These are phyloP conservation scores for Tuber calosporum DNA, from an alignment of 495 filamentous ascomycete species.

Conservation along the genomic window DNA sequence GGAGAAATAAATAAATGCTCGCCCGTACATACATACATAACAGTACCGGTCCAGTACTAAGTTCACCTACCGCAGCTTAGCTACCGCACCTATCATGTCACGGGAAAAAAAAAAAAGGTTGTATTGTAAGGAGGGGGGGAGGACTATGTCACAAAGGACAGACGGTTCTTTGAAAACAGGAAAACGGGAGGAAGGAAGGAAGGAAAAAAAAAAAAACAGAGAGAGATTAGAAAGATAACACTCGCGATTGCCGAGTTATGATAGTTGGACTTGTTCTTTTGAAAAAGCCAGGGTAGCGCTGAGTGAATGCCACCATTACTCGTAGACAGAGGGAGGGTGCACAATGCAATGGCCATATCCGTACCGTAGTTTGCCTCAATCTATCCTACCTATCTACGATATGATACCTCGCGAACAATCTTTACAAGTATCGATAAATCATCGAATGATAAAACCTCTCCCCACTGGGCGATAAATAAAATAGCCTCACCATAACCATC, in stretches of 20 bases:
- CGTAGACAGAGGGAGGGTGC: background rate
- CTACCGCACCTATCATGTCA: constrained; percentile 1
- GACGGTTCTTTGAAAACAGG: background rate
- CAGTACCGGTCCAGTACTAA: too few relatives aligned
- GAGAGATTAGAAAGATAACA: background rate
- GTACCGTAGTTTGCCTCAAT: too few relatives aligned
- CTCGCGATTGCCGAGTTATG: constrained; percentile 2
- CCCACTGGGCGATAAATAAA: background rate
- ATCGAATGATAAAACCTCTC: background rate
- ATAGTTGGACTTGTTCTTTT: background rate
- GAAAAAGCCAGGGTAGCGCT: background rate
- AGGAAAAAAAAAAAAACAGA: background rate
- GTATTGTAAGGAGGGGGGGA: background rate
- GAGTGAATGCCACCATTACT: background rate
- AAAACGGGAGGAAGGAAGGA: background rate
- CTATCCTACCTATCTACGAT: background rate
- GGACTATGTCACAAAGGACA: background rate
- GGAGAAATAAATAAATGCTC: constrained; percentile 6
- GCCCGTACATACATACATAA: constrained; percentile 2
- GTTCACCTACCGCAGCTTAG: too few relatives aligned
- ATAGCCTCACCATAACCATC: constrained; percentile 1
- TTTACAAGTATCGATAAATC: constrained; percentile 5
- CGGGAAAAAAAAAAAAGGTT: background rate
- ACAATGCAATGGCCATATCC: background rate
- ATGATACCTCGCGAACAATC: background rate